A percentile compares a stretch with the other conserved stretches of the same genome.
phyloP scores from a whole-genome alignment of 306 rosid species.

The Luffa acutangula region DNA sequence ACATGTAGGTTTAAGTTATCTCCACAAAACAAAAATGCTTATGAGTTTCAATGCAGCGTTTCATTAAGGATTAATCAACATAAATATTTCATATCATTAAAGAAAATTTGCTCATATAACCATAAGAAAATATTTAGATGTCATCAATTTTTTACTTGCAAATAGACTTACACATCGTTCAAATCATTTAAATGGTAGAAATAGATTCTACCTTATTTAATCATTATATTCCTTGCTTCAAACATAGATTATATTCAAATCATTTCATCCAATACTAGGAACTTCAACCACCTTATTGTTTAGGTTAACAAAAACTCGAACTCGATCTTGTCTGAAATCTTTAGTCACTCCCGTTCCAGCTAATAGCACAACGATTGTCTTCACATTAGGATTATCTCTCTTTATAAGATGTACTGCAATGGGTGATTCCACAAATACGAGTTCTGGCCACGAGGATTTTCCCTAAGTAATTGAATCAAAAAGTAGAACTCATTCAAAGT shows the following conservation, averaged over 20 bases:
- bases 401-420: not conserved
- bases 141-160: not conserved
- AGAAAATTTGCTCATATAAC: not conserved
- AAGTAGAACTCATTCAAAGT: no score
- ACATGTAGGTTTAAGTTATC: no score
- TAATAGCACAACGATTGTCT: not conserved
- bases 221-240: not conserved
- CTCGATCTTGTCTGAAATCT: not conserved
- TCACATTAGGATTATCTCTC: not conserved
- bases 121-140: not conserved
- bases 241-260: not conserved
- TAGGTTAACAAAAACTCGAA: not conserved
- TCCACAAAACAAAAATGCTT: no score
- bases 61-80: not conserved
- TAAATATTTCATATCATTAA: not conserved
- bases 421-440: not conserved
- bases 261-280: not conserved
- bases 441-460: constrained; percentile 4
- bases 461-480: not conserved
- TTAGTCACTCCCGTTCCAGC: not conserved
- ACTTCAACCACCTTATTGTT: not conserved
- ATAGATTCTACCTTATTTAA: not conserved
- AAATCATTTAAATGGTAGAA: not conserved
- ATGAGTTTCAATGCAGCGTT: no score
- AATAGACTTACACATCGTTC: not conserved